Evolutionary conservation across 2,329 filamentous ascomycete species (phyloP), one percentile per base, ranked within the genome.

Genomic region (Cladophialophora carrionii): DNA sequence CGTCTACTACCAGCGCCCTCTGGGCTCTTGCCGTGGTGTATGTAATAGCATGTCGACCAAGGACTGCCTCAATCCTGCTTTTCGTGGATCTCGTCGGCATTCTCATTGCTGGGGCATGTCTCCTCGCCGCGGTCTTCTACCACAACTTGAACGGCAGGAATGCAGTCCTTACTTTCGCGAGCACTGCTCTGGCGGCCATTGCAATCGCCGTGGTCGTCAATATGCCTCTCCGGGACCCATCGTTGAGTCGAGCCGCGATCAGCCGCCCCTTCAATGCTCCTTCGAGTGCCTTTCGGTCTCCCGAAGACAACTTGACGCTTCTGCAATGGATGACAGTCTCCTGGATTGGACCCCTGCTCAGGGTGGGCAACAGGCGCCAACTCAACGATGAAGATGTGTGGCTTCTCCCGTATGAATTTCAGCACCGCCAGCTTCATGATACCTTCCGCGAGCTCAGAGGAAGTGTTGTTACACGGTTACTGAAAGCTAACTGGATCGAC

Each of bases 241-340:
- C 73, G 0, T 73, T 88, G 3, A 78, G 83, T 22, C 78, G 74
- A 3, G 75, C 82, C 8, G 84, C 83, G 0, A 91, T 93, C 63
- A 87, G 87, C 58, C 76, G 78, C 17, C 81, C 85, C 1, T 86
- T 84, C 60, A 78, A 81, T 20, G 68, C 77, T 4, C 86, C 90
- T 0, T 87, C 83, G 0, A 81, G 78, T 2, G 76, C 81, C 1
- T 78, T 90, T n/a, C 88, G 91, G 32, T 88, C 84, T 55, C 88
- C 92, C 0, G 92, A 96, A 75, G 92, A 96, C 71, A 87, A 90
- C 68, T 75, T 96, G 26, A 90, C 84, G 0, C 80, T 93, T 0
- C 92, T 91, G 84, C 90, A 93, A 70, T 96, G 91, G 78, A 90
- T 94, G 85, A 88, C 86, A 5, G 89, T 96, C 31, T 90, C 86